Percentiles rank a stretch among this genome's conserved stretches.
Conservation (phyloP, 2,329 filamentous ascomycete genomes). For the Pseudogymnoascus sp. region DNA sequence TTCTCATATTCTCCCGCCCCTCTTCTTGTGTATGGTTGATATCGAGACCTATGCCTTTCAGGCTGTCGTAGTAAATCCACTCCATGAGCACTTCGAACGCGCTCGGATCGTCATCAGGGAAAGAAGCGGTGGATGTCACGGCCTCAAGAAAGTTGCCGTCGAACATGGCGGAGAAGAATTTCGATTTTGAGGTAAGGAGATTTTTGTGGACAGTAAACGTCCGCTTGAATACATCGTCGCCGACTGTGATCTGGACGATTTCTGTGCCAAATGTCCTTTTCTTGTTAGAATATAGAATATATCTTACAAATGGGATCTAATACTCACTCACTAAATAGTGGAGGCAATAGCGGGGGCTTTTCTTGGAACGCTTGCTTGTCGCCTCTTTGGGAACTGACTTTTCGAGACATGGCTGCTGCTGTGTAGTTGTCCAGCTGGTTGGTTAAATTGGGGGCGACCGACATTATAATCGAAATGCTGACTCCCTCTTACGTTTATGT, state of each 20-base stretch:
- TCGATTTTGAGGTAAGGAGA: conserved; percentile 10
- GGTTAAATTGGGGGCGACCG: not conserved
- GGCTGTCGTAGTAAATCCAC: conserved; percentile 14
- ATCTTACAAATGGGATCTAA: not conserved
- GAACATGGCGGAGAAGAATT: conserved; percentile 18
- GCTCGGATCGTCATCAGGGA: conserved; percentile 14
- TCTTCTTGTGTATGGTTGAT: not conserved
- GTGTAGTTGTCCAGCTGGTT: not conserved
- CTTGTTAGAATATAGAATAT: not conserved
- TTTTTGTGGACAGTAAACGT: conserved; percentile 12
- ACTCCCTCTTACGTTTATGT: not conserved
- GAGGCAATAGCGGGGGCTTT: not conserved
- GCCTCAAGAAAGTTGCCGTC: conserved; percentile 15
- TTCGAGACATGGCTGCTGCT: not conserved
- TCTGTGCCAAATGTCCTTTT: not conserved
- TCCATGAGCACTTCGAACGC: conserved; percentile 14
- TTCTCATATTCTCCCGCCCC: not conserved
- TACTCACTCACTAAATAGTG: not conserved
- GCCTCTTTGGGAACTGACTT: not conserved
- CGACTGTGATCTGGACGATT: not conserved
- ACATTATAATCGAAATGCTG: not conserved
- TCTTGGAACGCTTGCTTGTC: not conserved
- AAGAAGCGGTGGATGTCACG: not conserved
- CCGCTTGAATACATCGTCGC: not conserved
- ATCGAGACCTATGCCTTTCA: not conserved